Conservation (phyloP, 1,284 basidiomycete species). For the Apiotrichum domesticum region DNA sequence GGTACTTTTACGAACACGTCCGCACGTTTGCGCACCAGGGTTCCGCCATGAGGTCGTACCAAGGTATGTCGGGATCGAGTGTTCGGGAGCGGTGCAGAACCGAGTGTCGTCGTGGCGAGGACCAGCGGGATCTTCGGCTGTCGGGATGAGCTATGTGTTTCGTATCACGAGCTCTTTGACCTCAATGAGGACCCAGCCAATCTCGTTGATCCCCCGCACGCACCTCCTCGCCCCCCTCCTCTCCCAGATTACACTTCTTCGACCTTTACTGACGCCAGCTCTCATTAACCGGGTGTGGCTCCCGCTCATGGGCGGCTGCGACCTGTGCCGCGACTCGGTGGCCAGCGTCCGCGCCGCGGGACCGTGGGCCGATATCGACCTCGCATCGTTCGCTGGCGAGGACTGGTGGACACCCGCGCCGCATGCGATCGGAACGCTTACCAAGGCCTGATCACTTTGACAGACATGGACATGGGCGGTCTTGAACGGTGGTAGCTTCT, state of each 20-base stretch:
- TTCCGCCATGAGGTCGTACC: constrained; percentile 2
- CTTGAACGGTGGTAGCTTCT: no score
- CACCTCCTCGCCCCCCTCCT: no score
- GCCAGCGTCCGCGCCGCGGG: neutral
- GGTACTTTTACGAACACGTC: constrained; percentile 13
- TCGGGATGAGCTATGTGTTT: no score
- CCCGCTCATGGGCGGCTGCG: neutral
- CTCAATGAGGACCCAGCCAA: no score
- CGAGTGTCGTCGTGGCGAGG: no score
- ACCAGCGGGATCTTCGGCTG: no score
- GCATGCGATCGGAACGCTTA: neutral
- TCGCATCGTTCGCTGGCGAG: neutral
- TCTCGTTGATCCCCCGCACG: no score
- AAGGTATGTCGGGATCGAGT: constrained; percentile 5
- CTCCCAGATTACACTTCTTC: no score
- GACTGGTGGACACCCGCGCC: neutral
- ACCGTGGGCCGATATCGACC: neutral
- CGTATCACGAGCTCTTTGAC: no score
- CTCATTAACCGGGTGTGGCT: neutral
- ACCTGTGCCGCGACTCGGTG: neutral
- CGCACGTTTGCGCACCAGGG: constrained; percentile 1
- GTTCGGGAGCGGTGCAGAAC: no score
- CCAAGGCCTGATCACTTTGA: neutral
- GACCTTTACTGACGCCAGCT: neutral
- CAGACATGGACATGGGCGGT: no score